A percentile compares a stretch with the other conserved stretches of the same genome.
These are phyloP conservation scores for Nepenthes mirabilis DNA, from an alignment of 148 eudicot genomes.

Conservation along the genomic window DNA sequence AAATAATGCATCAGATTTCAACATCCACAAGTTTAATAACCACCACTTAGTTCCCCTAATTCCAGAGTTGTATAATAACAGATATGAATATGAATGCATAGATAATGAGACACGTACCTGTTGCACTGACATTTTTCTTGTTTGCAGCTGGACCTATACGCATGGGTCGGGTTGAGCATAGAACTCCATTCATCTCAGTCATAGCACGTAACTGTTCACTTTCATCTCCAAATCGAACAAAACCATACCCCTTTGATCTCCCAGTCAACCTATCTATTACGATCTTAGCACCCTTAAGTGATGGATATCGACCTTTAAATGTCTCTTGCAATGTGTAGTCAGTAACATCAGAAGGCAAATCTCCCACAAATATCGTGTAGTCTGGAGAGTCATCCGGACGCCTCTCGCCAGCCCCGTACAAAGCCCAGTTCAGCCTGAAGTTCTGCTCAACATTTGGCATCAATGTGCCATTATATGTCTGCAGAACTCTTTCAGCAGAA, in stretches of 20 bases:
- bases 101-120: constrained; percentile 20
- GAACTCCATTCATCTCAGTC: constrained; percentile 87
- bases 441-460: constrained; percentile 82
- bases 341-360: constrained; percentile 79
- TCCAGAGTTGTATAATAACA: neutral
- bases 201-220: constrained; percentile 75
- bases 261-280: constrained; percentile 77
- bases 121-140: constrained; percentile 45
- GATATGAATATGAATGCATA: neutral
- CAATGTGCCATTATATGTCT: constrained; percentile 50
- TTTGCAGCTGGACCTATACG: constrained; percentile 87
- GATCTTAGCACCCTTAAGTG: constrained; percentile 90
- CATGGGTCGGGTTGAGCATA: constrained; percentile 78
- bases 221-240: constrained; percentile 85
- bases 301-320: constrained; percentile 56
- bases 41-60: neutral
- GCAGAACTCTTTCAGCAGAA: constrained; percentile 69
- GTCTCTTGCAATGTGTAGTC: constrained; percentile 79
- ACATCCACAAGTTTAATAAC: too few species aligned
- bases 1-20: neutral
- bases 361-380: constrained; percentile 86
- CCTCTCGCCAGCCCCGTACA: constrained; percentile 75
- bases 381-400: constrained; percentile 58
- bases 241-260: constrained; percentile 87
- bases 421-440: constrained; percentile 89